Base-by-base conservation (phyloP, 768 basidiomycete genomes). In the Panaeolus papilionaceus region DNA sequence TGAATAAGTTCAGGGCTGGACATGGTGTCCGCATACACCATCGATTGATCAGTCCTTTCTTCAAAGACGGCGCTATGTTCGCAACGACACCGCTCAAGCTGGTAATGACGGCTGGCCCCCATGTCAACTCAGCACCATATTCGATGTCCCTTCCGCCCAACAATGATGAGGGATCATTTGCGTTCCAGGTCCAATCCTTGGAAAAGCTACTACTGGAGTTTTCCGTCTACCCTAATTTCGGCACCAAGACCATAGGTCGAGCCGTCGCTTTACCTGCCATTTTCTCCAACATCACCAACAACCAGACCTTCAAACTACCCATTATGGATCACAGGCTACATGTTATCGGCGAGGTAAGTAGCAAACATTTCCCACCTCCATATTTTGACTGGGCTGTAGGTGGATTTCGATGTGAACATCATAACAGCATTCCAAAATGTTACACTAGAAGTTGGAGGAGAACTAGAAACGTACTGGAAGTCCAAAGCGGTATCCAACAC, bases 381-480 rank as follows among this genome's bases (percentile, higher is more conserved):
- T 64, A 66, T 71, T 42, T 62, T 66, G 61, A 69, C 64, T 54
- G 63, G 64, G 12, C 63, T 39, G 26, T 67, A 96, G 94, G 91
- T 98, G 26, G 88, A 91, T 62, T 96, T 98, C 77, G 95, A 95
- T 73, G 84, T 94, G 38, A 93, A 89, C 72, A 86, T 96, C 66
- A 89, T 97, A 69, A 91, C 89, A 9, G 92, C 95, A 0, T 99
- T 99, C 80, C 89, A 91, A 66, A 95, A 94, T 2, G 94, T 95
- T 62, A 95, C 95, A 66, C 85, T 99, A 12, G 94, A 96, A 79
- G 92, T 98, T 65, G 96, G 96, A 26, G 97, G 98, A 28, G 90
- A 93, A 63, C 87, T 99, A 37, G 96, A 99, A 80, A 99, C 97
- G 0, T 99, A 99, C 77, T 99, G 98, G 98, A 99, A 98, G 80